Evolutionary conservation across 768 basidiomycete species (phyloP), one percentile per base, ranked within the genome.

Genomic region (Filobasidium floriforme): DNA sequence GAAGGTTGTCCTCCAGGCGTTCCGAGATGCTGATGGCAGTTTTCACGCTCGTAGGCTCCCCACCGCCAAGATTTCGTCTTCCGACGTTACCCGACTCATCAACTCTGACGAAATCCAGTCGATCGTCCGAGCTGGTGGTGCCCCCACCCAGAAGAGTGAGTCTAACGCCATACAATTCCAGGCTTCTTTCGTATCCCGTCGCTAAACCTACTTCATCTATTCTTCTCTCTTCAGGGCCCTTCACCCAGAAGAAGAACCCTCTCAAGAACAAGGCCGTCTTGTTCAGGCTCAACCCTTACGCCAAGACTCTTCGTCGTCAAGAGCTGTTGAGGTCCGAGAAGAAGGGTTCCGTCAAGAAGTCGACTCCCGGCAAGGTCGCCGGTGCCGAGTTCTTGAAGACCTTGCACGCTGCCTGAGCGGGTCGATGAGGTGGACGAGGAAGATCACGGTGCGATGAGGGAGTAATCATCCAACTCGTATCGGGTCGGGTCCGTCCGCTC

Each of bases 161-260:
- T 73, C 54, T 6, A n/a, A 12, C 24, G 46, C 24, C 24, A 19
- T 12, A 24, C 12, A 7, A 57, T 60, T 6, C 28, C 11, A n/a
- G 2, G 2, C 46, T 46, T 46, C 40, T 44, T 44, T 41, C 60
- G 32, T 59, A 7, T 26, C 26, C 54, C 26, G 11, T 65, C 14
- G 65, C 37, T 57, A 26, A 28, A 49, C 18, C 46, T 19, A 18
- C 18, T 32, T n/a, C n/a, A 4, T 57, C 24, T 22, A 32, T 46
- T 24, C 24, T 66, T 28, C 55, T 29, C 32, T 2, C 54, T 9
- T 57, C 62, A 73, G 72, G 75, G 76, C 92, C 92, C 68, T 92
- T 89, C 90, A 90, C 92, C 70, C 93, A 97, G 83, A 92, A 92
- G 89, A 97, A 98, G 88, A 97, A 96, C 84, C 92, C 93, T 62